Conservation (phyloP, 164 flowering plant genomes). For the Magnolia sinica region DNA sequence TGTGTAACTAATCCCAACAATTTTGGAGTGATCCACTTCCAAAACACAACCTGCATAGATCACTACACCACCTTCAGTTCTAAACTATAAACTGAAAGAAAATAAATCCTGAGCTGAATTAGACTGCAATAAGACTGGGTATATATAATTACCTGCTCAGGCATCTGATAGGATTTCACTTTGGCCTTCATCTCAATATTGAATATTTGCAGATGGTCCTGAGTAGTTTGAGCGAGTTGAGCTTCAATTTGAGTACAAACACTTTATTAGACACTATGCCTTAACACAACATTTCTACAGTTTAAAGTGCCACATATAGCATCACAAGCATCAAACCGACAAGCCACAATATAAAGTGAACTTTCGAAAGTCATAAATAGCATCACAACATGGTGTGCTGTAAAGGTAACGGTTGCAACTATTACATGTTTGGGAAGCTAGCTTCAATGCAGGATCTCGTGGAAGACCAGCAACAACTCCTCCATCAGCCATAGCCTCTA, state of each 20-base stretch:
- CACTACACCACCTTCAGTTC: background rate
- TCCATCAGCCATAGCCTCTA: slow-evolving; percentile 98
- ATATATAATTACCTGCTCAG: slow-evolving; percentile 65
- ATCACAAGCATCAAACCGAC: too few species aligned
- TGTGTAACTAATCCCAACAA: slow-evolving; percentile 94
- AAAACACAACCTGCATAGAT: slow-evolving; percentile 70
- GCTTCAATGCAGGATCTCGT: slow-evolving; percentile 73
- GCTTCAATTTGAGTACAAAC: slow-evolving; percentile 43
- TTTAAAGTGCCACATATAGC: too few species aligned
- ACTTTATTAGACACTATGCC: background rate
- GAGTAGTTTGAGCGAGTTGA: slow-evolving; percentile 90
- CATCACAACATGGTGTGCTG: too few species aligned
- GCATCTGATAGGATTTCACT: slow-evolving; percentile 96
- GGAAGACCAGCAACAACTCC: slow-evolving; percentile 99
- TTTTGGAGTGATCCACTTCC: slow-evolving; percentile 97
- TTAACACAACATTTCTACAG: too few species aligned
- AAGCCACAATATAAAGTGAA: too few species aligned
- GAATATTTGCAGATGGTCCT: slow-evolving; percentile 95
- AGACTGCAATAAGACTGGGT: background rate
- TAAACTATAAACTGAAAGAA: background rate
- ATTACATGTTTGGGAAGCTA: slow-evolving; percentile 95
- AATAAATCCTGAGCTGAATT: background rate
- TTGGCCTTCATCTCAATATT: slow-evolving; percentile 93
- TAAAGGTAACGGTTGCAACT: too few species aligned
- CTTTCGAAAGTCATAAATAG: too few species aligned